Evolutionary conservation across 805 yeast species (phyloP).

Genomic region (Suhomyces sp.): DNA sequence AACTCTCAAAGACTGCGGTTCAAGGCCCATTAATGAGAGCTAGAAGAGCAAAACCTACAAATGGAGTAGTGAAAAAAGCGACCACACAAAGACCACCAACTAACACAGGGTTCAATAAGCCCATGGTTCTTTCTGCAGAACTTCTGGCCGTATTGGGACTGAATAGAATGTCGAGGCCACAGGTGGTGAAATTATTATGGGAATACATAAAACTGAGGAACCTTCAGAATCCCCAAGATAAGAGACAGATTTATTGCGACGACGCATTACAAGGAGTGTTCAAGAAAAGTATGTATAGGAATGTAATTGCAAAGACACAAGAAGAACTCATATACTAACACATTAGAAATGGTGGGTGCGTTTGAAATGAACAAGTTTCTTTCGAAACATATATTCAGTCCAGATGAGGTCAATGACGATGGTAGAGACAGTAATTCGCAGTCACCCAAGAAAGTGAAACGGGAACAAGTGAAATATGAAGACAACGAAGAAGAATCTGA

Average conservation of each 20-base stretch:
- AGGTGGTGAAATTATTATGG: constrained; percentile 71
- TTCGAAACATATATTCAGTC: constrained; percentile 48
- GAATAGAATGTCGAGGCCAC: constrained; percentile 57
- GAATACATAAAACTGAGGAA: constrained; percentile 60
- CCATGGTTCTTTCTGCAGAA: constrained; percentile 49
- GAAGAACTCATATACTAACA: constrained; percentile 14
- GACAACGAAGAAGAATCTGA: constrained; percentile 9
- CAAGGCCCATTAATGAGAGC: constrained; percentile 22
- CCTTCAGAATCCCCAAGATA: constrained; percentile 67
- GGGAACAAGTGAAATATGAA: constrained; percentile 7
- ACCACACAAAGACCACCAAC: constrained; percentile 17
- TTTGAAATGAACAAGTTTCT: constrained; percentile 60
- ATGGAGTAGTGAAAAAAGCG: constrained; percentile 9
- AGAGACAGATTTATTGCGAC: constrained; percentile 65
- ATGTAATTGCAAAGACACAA: too few relatives aligned
- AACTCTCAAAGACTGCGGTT: constrained; percentile 38
- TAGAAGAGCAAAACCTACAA: constrained; percentile 8
- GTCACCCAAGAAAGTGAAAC: constrained; percentile 7
- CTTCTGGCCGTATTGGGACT: constrained; percentile 48
- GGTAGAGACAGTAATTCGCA: too few relatives aligned
- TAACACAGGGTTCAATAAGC: constrained; percentile 42
- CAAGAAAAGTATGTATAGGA: constrained; percentile 48
- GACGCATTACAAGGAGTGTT: constrained; percentile 55
- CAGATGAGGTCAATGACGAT: constrained; percentile 25
- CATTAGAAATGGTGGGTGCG: constrained; percentile 44